Base-by-base conservation (phyloP, 2,329 filamentous ascomycete species). In the Fusarium floridanum region DNA sequence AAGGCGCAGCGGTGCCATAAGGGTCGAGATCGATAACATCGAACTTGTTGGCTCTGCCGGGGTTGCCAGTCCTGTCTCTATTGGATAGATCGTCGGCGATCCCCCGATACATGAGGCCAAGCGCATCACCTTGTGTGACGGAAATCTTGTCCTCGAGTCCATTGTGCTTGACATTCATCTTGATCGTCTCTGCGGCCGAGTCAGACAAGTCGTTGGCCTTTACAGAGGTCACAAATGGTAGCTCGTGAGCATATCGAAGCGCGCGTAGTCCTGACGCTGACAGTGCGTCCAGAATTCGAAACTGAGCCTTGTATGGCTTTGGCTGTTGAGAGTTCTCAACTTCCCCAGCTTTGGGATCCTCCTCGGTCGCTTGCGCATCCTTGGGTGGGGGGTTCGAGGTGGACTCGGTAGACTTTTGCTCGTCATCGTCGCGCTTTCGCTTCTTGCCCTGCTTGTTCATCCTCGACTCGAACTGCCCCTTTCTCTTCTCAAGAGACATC, bases 21-120 rank as follows among this genome's bases (percentile, higher is more conserved):
- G 97, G 97, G 81, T 99, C 97, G 34, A 99, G 89, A 81, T 99
- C 97, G 73, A 99, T 97, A 24, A 98, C 95, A 82, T 98, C 94
- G 82, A 97, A 99, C 79, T 91, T 88, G 72, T 85, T 84, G 36
- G 83, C 81, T 61, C 82, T 84, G 55, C 80, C 78, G 2, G 84
- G 81, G 61, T 83, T 83, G 70, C 85, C 81, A 24, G 80, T 76
- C 67, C 84, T 79, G 69, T 86, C 82, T 53, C 82, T 76, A 64
- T 84, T 80, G 53, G 88, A 82, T 39, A 88, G 81, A 64, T 88
- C 87, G 41, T 87, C 83, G 8, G 91, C 89, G 55, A 93, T 86
- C 63, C 90, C 85, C 71, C 89, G 88, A 82, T 98, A 98, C 96
- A 99, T 98, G 83, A 97, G 94, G 5, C 91, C 91, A 56, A 97